Base-by-base conservation (phyloP, 345 rosid genomes). In the Lepidium africanum region DNA sequence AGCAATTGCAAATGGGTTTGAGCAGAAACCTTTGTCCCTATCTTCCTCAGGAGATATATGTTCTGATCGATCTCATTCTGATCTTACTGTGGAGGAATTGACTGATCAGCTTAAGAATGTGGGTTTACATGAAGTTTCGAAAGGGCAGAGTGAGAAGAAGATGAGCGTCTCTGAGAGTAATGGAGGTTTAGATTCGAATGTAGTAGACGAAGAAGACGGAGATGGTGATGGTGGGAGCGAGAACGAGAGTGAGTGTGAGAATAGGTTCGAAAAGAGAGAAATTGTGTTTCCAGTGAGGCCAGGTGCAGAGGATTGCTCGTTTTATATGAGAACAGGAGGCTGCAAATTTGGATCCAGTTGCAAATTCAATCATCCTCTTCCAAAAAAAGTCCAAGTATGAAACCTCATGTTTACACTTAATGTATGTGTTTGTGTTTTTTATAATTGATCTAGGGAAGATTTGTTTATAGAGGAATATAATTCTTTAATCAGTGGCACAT, bases 341-440 rank as follows among this genome's bases (percentile, higher is more conserved):
- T 91, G 99, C 84, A 94, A 86, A 70, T 94, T 74, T 65, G 99
- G 93, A 48, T 84, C 82, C 15, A 81, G 55, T 77, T 91, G 99
- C 90, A 91, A 85, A 86, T 91, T 89, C 74, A 94, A 91, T 70
- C 99, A 94, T 19, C 97, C 97, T 21, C 59, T 83, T 60, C 78
- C 75, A 13, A 75, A 76, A 62, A 85, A 72, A 68, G 67, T 36
- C 70, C 87, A 82, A 91, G 99, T 91, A 73, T 30, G 7, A 30
- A 21, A 25, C 39, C 33, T 40, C 48, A 21, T 49, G 35, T 36
- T 13, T 67, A 38, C 43, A 15, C 51, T 15, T n/a, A n/a, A n/a
- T 30, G 7, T 30, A 30, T 27, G 32, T 0, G 32, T 27, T 27
- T 27, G 6, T 27, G 32, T 50, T 10, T 39, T 70, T 15, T 11